Percentiles rank a stretch among this genome's conserved stretches.
These are phyloP conservation scores for Phytophthora citrophthora DNA, from an alignment of 352 stramenopile species.

Conservation along the genomic window DNA sequence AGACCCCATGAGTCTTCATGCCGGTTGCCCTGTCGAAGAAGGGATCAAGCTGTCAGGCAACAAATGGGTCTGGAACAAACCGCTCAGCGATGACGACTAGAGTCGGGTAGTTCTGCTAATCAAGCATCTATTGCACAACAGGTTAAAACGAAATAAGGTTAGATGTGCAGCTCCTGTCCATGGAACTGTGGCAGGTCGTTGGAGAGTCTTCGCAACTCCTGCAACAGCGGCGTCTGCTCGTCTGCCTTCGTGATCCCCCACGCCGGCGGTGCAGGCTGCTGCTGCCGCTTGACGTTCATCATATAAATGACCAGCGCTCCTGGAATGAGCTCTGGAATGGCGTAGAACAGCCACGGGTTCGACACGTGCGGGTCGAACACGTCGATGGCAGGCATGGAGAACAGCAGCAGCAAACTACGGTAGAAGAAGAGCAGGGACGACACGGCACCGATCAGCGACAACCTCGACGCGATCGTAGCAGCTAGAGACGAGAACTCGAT, in stretches of 20 bases:
- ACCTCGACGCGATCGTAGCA: conserved; percentile 51
- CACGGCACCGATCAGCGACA: conserved; percentile 66
- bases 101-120: background rate
- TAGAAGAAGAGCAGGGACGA: conserved; percentile 65
- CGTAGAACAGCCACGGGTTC: conserved; percentile 82
- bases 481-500: conserved; percentile 81
- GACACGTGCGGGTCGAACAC: conserved; percentile 76
- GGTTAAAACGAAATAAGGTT: conserved; percentile 25
- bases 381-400: conserved; percentile 71
- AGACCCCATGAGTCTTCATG: conserved; percentile 72
- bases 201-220: conserved; percentile 36
- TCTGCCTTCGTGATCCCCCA: conserved; percentile 38
- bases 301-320: conserved; percentile 77
- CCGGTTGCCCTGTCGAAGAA: conserved; percentile 73
- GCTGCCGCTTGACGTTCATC: conserved; percentile 75
- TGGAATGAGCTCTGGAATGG: conserved; percentile 73
- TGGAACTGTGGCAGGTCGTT: conserved; percentile 59
- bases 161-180: conserved; percentile 68
- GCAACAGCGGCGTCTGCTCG: conserved; percentile 63
- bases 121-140: conserved; percentile 26
- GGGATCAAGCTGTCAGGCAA: conserved; percentile 81
- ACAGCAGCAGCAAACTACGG: conserved; percentile 63
- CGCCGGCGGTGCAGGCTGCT: conserved; percentile 6
- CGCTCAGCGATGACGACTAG: conserved; percentile 24
- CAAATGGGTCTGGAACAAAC: conserved; percentile 90